These are phyloP conservation scores for Cutaneotrichosporon curvatum DNA, from an alignment of 1,284 basidiomycete species.

Conservation along the genomic window DNA sequence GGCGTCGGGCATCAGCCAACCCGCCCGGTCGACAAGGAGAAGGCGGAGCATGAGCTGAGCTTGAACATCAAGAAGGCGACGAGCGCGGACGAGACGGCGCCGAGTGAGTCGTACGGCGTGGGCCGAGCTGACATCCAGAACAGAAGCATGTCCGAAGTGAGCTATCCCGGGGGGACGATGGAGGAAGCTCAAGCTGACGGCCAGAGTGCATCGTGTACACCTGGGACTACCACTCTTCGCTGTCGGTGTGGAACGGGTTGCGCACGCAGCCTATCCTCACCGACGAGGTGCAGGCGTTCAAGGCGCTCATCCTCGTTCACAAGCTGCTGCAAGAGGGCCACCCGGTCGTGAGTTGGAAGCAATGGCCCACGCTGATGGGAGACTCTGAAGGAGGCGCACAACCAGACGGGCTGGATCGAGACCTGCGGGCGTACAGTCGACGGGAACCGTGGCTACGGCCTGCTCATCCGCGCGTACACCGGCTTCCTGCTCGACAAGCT, in stretches of 20 bases:
- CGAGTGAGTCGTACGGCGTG: constrained; percentile 24
- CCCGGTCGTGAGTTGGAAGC: constrained; percentile 60
- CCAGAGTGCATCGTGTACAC: constrained; percentile 94
- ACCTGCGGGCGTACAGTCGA: constrained; percentile 84
- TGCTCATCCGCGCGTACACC: constrained; percentile 87
- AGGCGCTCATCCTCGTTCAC: constrained; percentile 89
- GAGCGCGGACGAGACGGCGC: constrained; percentile 77
- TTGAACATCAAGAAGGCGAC: constrained; percentile 96
- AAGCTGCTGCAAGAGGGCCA: constrained; percentile 94
- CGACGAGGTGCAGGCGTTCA: constrained; percentile 95
- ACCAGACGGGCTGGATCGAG: constrained; percentile 93
- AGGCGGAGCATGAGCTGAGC: constrained; percentile 83
- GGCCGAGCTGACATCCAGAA: constrained; percentile 52
- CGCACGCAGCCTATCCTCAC: constrained; percentile 88
- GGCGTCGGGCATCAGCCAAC: constrained; percentile 67
- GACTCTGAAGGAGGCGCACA: constrained; percentile 90
- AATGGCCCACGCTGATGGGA: constrained; percentile 38
- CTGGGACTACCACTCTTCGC: constrained; percentile 96
- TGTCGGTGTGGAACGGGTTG: constrained; percentile 91
- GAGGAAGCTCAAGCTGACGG: too few relatives aligned
- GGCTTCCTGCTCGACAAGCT: constrained; percentile 91
- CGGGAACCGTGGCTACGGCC: constrained; percentile 78
- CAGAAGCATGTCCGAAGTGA: constrained; percentile 95
- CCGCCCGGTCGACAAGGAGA: constrained; percentile 90
- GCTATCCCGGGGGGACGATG: too few relatives aligned